These are phyloP conservation scores for Sclerotinia spermophila DNA, from an alignment of 2,329 filamentous ascomycete genomes.

Conservation along the genomic window DNA sequence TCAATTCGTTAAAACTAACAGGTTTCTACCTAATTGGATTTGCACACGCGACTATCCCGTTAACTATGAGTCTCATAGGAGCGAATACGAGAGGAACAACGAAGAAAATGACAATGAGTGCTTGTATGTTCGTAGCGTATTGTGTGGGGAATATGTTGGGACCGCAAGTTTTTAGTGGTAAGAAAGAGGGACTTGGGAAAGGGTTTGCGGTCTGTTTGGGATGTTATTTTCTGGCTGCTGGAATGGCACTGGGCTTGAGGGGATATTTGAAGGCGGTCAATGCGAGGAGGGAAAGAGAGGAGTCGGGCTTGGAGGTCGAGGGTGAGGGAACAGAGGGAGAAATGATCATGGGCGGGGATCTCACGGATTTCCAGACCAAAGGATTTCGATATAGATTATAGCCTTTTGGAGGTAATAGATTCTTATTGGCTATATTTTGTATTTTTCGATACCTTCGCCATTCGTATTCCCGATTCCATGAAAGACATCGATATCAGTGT, in stretches of 20 bases:
- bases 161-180: conserved; percentile 26
- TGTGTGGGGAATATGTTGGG: conserved; percentile 33
- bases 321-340: not conserved
- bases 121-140: conserved; percentile 26
- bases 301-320: not conserved
- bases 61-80: conserved; percentile 35
- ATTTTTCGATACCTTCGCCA: not conserved
- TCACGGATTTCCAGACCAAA: not conserved
- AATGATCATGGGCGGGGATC: not conserved
- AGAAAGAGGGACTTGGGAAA: conserved; percentile 27
- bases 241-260: conserved; percentile 24
- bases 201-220: conserved; percentile 32
- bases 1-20: conserved; percentile 29
- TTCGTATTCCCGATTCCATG: not conserved
- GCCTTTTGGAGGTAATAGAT: not conserved
- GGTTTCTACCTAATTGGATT: conserved; percentile 32
- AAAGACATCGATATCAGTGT: not conserved
- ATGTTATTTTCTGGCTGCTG: conserved; percentile 27
- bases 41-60: conserved; percentile 31
- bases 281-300: conserved; percentile 17
- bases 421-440: too few relatives aligned
- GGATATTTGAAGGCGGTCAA: conserved; percentile 28
- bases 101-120: conserved; percentile 37
- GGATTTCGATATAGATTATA: conserved; percentile 14
- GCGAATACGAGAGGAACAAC: conserved; percentile 36